A percentile compares a stretch with the other conserved stretches of the same genome.
These are phyloP conservation scores for Yamadazyma sp. DNA, from an alignment of 805 yeast genomes.

Conservation along the genomic window DNA sequence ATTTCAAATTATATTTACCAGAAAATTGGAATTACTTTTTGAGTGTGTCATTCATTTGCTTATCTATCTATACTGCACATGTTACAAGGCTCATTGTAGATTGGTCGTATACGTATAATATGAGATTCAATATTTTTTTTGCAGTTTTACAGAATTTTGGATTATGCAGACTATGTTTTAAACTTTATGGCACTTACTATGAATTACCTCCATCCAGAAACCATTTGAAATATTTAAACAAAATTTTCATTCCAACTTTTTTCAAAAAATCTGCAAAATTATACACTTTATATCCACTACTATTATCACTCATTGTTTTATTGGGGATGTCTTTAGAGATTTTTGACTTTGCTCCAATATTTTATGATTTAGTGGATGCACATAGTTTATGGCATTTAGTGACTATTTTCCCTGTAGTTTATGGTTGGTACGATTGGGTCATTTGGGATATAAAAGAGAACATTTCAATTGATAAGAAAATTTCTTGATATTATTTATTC, in stretches of 20 bases:
- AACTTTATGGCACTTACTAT: slow-evolving; percentile 31
- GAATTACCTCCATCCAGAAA: slow-evolving; percentile 2
- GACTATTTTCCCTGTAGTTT: slow-evolving; percentile 53
- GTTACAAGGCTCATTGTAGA: slow-evolving; percentile 60
- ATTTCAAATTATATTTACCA: slow-evolving; percentile 53
- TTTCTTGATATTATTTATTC: slow-evolving; percentile 2
- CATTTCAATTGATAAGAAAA: slow-evolving; percentile 18
- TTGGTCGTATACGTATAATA: slow-evolving; percentile 92
- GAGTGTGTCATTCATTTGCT: slow-evolving; percentile 40
- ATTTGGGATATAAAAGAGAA: slow-evolving; percentile 40
- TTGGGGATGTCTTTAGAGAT: slow-evolving; percentile 86
- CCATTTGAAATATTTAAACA: slow-evolving; percentile 26
- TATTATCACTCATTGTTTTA: slow-evolving; percentile 42
- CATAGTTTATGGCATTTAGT: slow-evolving; percentile 94
- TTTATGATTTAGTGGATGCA: slow-evolving; percentile 70
- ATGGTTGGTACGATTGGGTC: slow-evolving; percentile 45
- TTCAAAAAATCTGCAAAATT: slow-evolving; percentile 34
- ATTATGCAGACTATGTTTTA: slow-evolving; percentile 27
- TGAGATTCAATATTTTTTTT: slow-evolving; percentile 80
- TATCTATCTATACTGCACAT: slow-evolving; percentile 58
- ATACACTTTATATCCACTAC: slow-evolving; percentile 37
- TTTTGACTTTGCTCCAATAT: slow-evolving; percentile 79
- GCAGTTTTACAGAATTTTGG: slow-evolving; percentile 71
- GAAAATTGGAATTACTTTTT: slow-evolving; percentile 20
- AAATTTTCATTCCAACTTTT: slow-evolving; percentile 27